Conservation (phyloP, 2,329 filamentous ascomycete species). For the Rutstroemia sp. region DNA sequence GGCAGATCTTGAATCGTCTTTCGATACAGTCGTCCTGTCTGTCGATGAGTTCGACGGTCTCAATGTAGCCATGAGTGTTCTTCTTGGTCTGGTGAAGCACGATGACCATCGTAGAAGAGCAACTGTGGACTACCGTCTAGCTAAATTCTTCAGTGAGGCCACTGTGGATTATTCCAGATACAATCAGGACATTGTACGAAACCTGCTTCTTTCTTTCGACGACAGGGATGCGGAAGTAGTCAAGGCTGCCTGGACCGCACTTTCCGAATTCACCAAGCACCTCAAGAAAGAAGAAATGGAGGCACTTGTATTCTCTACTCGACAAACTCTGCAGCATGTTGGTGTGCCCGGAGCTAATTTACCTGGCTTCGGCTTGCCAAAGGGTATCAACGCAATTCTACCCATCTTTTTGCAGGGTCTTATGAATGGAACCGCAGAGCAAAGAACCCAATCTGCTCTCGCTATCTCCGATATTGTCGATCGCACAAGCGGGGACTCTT, state of each 20-base stretch:
- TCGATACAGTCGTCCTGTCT: slow-evolving; percentile 83
- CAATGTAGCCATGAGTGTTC: slow-evolving; percentile 91
- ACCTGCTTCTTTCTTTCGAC: slow-evolving; percentile 85
- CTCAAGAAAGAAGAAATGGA: slow-evolving; percentile 99
- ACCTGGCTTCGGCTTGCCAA: slow-evolving; percentile 83
- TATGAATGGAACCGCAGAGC: slow-evolving; percentile 91
- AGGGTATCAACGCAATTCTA: slow-evolving; percentile 92
- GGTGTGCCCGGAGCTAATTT: slow-evolving; percentile 80
- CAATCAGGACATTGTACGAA: slow-evolving; percentile 89
- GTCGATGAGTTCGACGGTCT: slow-evolving; percentile 95
- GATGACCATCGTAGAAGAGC: slow-evolving; percentile 83
- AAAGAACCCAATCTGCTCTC: slow-evolving; percentile 83
- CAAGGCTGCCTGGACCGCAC: slow-evolving; percentile 80
- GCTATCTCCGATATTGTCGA: slow-evolving; percentile 96
- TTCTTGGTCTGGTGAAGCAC: slow-evolving; percentile 81
- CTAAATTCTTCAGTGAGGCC: slow-evolving; percentile 75
- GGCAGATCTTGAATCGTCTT: slow-evolving; percentile 67
- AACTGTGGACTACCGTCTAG: slow-evolving; percentile 69
- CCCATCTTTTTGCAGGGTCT: slow-evolving; percentile 97
- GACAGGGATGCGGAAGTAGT: slow-evolving; percentile 78
- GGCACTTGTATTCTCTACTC: slow-evolving; percentile 74
- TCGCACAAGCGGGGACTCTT: slow-evolving; percentile 75
- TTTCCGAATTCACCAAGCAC: slow-evolving; percentile 80
- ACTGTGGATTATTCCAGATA: slow-evolving; percentile 90
- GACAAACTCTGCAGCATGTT: slow-evolving; percentile 79